phyloP scores from a whole-genome alignment of 352 stramenopile species.

The Globisporangium nodosum region DNA sequence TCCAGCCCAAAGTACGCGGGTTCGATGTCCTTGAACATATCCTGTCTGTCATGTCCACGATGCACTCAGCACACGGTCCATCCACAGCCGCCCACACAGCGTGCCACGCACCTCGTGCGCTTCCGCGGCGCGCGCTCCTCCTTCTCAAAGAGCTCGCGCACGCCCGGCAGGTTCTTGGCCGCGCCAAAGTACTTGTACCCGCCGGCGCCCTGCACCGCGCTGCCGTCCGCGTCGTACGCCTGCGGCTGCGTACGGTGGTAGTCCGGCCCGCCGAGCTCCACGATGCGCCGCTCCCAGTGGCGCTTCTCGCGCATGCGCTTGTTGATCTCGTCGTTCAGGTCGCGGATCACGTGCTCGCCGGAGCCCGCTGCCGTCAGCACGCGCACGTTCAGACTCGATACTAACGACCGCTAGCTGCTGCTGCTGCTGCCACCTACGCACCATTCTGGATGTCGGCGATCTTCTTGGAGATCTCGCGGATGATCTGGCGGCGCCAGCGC shows the following conservation, averaged over 20 bases:
- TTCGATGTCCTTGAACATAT: conserved; percentile 91
- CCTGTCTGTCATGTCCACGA: conserved; percentile 20
- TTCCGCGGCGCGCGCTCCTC: conserved; percentile 54
- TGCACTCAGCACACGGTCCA: background rate
- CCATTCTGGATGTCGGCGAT: conserved; percentile 97
- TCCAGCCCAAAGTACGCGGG: conserved; percentile 79
- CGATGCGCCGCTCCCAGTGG: conserved; percentile 85
- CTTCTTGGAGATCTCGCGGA: conserved; percentile 94
- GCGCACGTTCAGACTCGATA: background rate
- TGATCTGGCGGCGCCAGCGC: conserved; percentile 90
- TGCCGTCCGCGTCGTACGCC: conserved; percentile 69
- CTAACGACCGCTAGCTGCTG: no score
- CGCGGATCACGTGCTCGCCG: conserved; percentile 94
- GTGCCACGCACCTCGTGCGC: conserved; percentile 24
- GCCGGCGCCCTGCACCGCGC: conserved; percentile 48
- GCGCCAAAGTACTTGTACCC: conserved; percentile 97
- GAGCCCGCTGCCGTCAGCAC: conserved; percentile 54
- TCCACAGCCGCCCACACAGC: background rate
- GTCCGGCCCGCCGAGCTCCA: conserved; percentile 88
- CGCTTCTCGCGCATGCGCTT: conserved; percentile 93
- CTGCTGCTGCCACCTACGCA: conserved; percentile 11
- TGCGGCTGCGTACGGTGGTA: conserved; percentile 82
- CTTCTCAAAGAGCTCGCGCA: conserved; percentile 93
- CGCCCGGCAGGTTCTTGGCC: conserved; percentile 93
- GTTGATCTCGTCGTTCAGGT: conserved; percentile 99